phyloP scores from a whole-genome alignment of 2,329 filamentous ascomycete genomes.

The Nemania serpens region DNA sequence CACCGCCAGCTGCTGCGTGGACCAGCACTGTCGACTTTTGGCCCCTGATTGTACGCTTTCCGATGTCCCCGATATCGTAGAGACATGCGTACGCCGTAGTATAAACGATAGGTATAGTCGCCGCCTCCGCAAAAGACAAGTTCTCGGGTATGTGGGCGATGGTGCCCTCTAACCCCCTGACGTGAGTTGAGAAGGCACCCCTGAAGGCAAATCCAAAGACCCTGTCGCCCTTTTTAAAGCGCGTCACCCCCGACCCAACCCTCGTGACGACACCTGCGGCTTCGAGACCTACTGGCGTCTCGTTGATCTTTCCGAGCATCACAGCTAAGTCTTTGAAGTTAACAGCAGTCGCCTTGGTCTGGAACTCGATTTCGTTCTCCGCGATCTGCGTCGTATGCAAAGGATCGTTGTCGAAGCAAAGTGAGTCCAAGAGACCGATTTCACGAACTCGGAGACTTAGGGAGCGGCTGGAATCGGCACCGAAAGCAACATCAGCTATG shows the following conservation, averaged over 20 bases:
- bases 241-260: slow-evolving; percentile 27
- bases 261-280: slow-evolving; percentile 42
- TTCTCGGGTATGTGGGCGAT: slow-evolving; percentile 20
- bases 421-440: slow-evolving; percentile 27
- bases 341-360: slow-evolving; percentile 23
- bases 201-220: slow-evolving; percentile 13
- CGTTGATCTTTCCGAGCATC: slow-evolving; percentile 23
- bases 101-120: slow-evolving; percentile 11
- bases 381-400: not conserved
- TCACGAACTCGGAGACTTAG: slow-evolving; percentile 18
- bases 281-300: slow-evolving; percentile 21
- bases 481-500: slow-evolving; percentile 7
- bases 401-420: slow-evolving; percentile 31
- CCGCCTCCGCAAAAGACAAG: slow-evolving; percentile 18
- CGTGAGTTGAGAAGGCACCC: slow-evolving; percentile 15
- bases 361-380: slow-evolving; percentile 31
- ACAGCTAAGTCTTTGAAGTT: slow-evolving; percentile 25
- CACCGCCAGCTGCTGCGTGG: slow-evolving; percentile 29
- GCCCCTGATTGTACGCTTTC: slow-evolving; percentile 21
- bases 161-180: slow-evolving; percentile 15
- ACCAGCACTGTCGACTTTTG: slow-evolving; percentile 24
- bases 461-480: slow-evolving; percentile 7
- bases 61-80: slow-evolving; percentile 32
- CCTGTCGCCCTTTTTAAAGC: slow-evolving; percentile 25
- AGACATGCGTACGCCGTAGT: slow-evolving; percentile 38